Evolutionary conservation across 768 basidiomycete species (phyloP), one percentile per base, ranked within the genome.

Genomic region (Galerina marginata): DNA sequence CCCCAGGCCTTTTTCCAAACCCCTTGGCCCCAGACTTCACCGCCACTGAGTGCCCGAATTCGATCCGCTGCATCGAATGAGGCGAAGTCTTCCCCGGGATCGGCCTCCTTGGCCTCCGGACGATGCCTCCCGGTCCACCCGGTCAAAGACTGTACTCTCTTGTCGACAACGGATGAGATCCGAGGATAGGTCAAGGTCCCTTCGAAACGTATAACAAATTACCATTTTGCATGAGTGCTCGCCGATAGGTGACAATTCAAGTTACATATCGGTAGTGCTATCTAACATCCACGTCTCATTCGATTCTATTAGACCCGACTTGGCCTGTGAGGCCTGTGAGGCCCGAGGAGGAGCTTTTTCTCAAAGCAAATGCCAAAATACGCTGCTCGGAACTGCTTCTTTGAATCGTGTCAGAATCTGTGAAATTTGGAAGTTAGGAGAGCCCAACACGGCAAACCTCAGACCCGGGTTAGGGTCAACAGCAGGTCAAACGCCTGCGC

Each of bases 121-220:
- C 40, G 44, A 38, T 58, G 36, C 47, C 14, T 50, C 38, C 39
- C 56, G 29, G 56, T 50, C 48, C 56, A 44, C 40, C 44, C 43
- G 54, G 36, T 56, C 54, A 36, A 29, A 39, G 26, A 20, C 57
- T 44, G 29, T 29, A n/a, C 9, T 16, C 25, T 50, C 42, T 51
- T 39, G 15, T 58, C 56, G 39, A 58, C 46, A 43, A 51, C 63
- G 62, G 62, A 63, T 57, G 59, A 64, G 63, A 64, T 64, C 63
- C 63, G 63, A 48, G 9, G 42, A 43, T 49, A 48, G 16, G 47
- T 49, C 23, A 11, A 56, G 44, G 16, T 46, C 9, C 45, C 46
- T 37, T 56, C 45, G 20, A 23, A 47, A 47, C 16, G 33, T 56
- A 47, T 47, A 38, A 25, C 43, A 15, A 38, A 56, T 56, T 56